A percentile compares a stretch with the other conserved stretches of the same genome.
Conservation (phyloP, 192 early-diverging fungal genomes). For the Backusella sp. region DNA sequence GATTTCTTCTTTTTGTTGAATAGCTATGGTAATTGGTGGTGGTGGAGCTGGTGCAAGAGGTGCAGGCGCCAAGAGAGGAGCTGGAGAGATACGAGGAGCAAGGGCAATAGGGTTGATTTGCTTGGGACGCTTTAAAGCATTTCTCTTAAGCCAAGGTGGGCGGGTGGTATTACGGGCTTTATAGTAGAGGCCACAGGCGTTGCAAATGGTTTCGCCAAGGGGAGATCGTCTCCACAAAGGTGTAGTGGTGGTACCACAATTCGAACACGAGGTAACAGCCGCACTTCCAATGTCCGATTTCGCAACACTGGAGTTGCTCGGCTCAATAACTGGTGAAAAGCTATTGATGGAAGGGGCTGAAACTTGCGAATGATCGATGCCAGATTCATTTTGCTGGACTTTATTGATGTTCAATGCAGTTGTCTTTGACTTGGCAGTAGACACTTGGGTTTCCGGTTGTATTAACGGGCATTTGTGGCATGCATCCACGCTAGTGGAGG, state of each 20-base stretch:
- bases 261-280: conserved; percentile 51
- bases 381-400: conserved; percentile 28
- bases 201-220: conserved; percentile 75
- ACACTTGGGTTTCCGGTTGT: conserved; percentile 15
- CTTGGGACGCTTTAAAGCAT: conserved; percentile 23
- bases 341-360: conserved; percentile 32
- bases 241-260: conserved; percentile 68
- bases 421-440: not conserved
- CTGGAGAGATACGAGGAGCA: conserved; percentile 18
- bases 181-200: conserved; percentile 76
- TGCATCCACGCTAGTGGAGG: conserved; percentile 37
- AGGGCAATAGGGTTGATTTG: not conserved
- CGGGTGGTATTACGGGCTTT: conserved; percentile 56
- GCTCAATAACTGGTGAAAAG: conserved; percentile 22
- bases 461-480: conserved; percentile 37
- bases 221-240: conserved; percentile 77
- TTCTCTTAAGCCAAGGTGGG: conserved; percentile 56
- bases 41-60: not conserved
- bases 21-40: not conserved
- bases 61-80: conserved; percentile 16
- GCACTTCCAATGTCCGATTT: conserved; percentile 39
- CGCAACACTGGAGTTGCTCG: conserved; percentile 43
- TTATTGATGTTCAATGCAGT: conserved; percentile 12
- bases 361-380: conserved; percentile 24
- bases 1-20: not conserved